phyloP scores from a whole-genome alignment of 129 eudicot species.

The Solidago caesia region DNA sequence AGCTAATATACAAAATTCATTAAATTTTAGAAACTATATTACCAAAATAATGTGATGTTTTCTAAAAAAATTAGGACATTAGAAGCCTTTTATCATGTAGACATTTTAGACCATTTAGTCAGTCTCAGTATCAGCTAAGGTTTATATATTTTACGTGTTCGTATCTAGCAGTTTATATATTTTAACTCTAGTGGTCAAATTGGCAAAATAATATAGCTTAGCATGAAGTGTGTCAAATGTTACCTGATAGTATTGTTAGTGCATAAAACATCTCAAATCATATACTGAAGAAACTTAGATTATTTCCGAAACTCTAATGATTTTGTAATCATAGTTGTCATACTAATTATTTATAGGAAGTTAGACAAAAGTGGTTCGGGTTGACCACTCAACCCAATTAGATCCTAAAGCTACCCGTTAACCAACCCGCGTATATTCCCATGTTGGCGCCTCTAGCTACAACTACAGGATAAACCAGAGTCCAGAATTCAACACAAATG shows the following conservation, averaged over 20 bases:
- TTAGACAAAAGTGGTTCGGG: conserved; percentile 1
- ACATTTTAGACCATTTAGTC: neutral
- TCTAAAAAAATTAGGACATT: neutral
- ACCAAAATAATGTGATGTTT: neutral
- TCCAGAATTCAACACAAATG: neutral
- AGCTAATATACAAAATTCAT: neutral
- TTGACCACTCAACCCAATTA: neutral
- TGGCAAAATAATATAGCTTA: neutral
- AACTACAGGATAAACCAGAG: neutral
- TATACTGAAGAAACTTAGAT: too few relatives aligned
- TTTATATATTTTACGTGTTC: neutral
- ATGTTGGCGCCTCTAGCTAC: neutral
- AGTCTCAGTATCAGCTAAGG: neutral
- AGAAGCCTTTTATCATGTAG: neutral
- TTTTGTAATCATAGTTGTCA: neutral
- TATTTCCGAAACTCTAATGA: neutral
- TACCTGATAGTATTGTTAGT: neutral
- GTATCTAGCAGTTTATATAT: neutral
- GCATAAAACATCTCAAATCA: neutral
- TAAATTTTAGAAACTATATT: neutral
- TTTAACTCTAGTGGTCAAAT: neutral
- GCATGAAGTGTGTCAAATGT: neutral
- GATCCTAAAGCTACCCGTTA: neutral
- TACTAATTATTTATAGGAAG: neutral
- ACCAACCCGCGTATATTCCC: neutral